Evolutionary conservation across 1,284 basidiomycete species (phyloP), one percentile per base, ranked within the genome.

Genomic region (Farysia itapuensis): DNA sequence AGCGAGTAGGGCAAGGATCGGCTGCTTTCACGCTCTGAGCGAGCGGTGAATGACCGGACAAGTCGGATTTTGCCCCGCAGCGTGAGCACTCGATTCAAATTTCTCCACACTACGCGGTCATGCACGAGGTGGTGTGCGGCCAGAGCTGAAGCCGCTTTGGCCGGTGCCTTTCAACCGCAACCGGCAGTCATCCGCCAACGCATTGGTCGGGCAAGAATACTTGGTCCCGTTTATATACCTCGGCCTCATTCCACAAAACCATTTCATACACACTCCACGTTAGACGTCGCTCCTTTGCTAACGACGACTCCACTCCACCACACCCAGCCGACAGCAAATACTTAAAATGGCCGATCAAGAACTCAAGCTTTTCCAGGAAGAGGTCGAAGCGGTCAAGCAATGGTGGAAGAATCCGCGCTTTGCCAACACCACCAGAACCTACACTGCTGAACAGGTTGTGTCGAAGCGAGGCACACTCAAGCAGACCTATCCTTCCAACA

Each of bases 321-420:
- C 9, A 15, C 31, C 14, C 36, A 13, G 8, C n/a, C 23, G 35
- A 42, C 23, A 19, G 35, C 31, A 19, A 18, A 35, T 22, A 35
- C 9, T 29, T 36, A 45, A 59, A 33, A 65, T 56, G 64, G 53
- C 56, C 32, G 64, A 70, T 31, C 65, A 72, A 37, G 78, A 79
- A 49, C 74, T 74, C 43, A 56, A 71, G 33, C 45, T 47, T 18
- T 94, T 95, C 79, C 82, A 85, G 47, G 81, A 85, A 38, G 88
- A 97, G 78, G 88, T 94, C 53, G 84, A 85, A 48, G 80, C 86
- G 64, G 86, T 94, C 66, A 88, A 93, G 80, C 81, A 85, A 65
- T 95, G 92, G 88, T 94, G 89, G 86, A 89, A 90, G 91, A 85
- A 80, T 72, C 85, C 89, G 22, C 89, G 94, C 45, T 97, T 93